Base-by-base conservation (phyloP, 2,329 filamentous ascomycete genomes). In the Geosmithia flava region DNA sequence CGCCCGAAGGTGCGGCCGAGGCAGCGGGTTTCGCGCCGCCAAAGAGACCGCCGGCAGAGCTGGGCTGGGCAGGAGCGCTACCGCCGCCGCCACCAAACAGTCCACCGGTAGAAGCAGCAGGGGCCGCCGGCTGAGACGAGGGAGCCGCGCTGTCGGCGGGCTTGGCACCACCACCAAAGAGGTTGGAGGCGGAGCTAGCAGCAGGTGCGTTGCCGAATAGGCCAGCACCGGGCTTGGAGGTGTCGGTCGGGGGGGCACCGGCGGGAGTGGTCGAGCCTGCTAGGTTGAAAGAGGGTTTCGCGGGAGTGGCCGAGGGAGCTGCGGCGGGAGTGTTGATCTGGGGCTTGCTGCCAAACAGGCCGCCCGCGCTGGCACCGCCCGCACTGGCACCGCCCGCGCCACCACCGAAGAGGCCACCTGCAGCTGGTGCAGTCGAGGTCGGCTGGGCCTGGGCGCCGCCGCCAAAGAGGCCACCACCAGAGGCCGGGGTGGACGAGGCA, bases 261-360 rank as follows among this genome's bases (percentile, higher is more conserved):
- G 75, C 74, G 16, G 75, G 74, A 37, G 75, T 78, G 2, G 74
- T 78, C 17, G 75, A 78, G 48, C 66, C 47, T 6, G 40, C 63
- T 33, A 75, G 55, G n/a, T 60, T 54, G 48, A 76, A 69, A 47
- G 66, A 51, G 16, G 72, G 68, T 58, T 76, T 77, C n/a, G 64
- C 62, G 20, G 64, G 60, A 46, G 67, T 66, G 19, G 64, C 58
- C 20, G 67, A 53, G 3, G 59, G 54, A 19, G 59, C 51, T 20
- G 58, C 53, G 27, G 58, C 49, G n/a, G 58, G 51, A 7, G 61
- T 52, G 29, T 61, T 51, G 47, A 20, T 15, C 23, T 40, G 40
- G 19, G 47, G 23, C 37, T 55, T 53, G 27, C 49, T 54, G 50
- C 61, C 67, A 51, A 66, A 67, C 17, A 64, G 49, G 20, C 51